Conservation (phyloP, 768 basidiomycete species). For the Suillus variegatus region DNA sequence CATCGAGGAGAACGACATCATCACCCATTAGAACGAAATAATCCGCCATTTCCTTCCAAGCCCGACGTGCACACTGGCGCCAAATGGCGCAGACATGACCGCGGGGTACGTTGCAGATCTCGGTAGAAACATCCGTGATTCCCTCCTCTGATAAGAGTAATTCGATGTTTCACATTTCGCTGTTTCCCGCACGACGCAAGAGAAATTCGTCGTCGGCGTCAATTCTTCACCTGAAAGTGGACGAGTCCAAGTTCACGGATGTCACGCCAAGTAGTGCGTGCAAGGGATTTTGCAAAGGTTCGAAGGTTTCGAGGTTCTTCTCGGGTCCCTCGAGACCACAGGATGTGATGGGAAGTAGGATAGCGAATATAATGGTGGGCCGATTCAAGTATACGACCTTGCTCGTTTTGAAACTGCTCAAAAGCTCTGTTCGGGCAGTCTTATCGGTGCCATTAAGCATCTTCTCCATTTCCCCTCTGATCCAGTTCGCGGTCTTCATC, state of each 20-base stretch:
- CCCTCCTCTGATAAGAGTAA: slow-evolving; percentile 38
- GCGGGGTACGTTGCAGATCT: slow-evolving; percentile 40
- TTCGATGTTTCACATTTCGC: too few species aligned
- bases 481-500: slow-evolving; percentile 49
- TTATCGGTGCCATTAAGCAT: slow-evolving; percentile 12
- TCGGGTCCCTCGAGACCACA: slow-evolving; percentile 36
- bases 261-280: too few species aligned
- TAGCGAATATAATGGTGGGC: slow-evolving; percentile 43
- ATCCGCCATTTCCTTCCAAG: slow-evolving; percentile 49
- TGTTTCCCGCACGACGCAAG: too few species aligned
- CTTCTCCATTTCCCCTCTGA: slow-evolving; percentile 38
- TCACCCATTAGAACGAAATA: slow-evolving; percentile 59
- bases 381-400: slow-evolving; percentile 39
- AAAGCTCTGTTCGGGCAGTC: slow-evolving; percentile 12
- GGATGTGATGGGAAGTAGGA: slow-evolving; percentile 62
- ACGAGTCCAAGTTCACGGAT: too few species aligned
- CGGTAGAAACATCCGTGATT: slow-evolving; percentile 36
- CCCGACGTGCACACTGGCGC: slow-evolving; percentile 48
- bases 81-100: slow-evolving; percentile 57
- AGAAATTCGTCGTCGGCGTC: too few species aligned
- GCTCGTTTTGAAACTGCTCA: slow-evolving; percentile 35
- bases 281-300: slow-evolving; percentile 47
- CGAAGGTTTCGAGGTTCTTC: slow-evolving; percentile 45
- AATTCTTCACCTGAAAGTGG: too few species aligned
- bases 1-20: slow-evolving; percentile 50